Percentiles rank a stretch among this genome's conserved stretches.
Evolutionary conservation across 2,329 filamentous ascomycete species (phyloP).

Genomic region (Botrytis fabae): DNA sequence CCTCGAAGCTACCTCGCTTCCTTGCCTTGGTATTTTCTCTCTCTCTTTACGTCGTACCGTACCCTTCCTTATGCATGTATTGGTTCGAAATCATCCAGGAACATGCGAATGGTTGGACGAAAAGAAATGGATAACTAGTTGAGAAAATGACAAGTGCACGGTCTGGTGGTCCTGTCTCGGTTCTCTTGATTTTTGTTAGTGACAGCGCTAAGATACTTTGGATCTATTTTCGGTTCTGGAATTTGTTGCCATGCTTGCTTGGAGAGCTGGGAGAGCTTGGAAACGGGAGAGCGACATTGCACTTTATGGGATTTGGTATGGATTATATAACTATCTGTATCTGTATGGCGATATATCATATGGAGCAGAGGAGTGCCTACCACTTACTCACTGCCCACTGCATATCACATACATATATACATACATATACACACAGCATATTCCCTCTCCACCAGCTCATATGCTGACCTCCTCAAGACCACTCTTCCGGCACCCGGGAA

Average conservation of each 20-base stretch:
- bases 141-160: neutral
- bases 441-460: neutral
- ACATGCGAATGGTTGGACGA: slow-evolving; percentile 6
- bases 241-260: neutral
- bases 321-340: neutral
- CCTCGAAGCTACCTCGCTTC: neutral
- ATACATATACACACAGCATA: neutral
- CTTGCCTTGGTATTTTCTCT: neutral
- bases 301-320: neutral
- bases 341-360: neutral
- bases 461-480: neutral
- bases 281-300: neutral
- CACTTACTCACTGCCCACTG: neutral
- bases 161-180: neutral
- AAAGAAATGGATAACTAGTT: neutral
- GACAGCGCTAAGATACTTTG: neutral
- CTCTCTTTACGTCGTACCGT: neutral
- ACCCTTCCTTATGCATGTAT: neutral
- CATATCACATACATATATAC: no score
- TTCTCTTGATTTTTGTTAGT: neutral
- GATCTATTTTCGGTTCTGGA: neutral
- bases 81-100: neutral
- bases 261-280: neutral
- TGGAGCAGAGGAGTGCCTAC: neutral
- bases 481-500: neutral